Base-by-base conservation (phyloP, 2,329 filamentous ascomycete genomes). In the Colletotrichum cordylinicola region DNA sequence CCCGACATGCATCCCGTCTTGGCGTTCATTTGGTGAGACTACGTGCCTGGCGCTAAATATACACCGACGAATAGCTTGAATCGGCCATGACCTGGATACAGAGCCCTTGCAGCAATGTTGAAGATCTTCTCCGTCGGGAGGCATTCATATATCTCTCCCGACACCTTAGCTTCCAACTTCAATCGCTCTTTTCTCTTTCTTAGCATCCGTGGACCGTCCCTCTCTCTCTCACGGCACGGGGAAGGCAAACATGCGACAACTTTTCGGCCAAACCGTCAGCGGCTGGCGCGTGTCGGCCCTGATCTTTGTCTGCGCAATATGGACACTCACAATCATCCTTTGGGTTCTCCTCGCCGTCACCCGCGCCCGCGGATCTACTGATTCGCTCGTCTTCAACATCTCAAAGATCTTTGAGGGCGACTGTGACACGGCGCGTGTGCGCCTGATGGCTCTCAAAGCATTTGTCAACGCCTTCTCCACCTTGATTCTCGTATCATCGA, bases 391-490 rank as follows among this genome's bases (percentile, higher is more conserved):
- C 5, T 43, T 43, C 39, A 43, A 43, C 39, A n/a, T 43, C 0
- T 43, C 39, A 0, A 43, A 43, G 39, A 7, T 43, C 18, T 43
- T 43, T 12, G 39, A 43, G 39, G 39, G 18, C 65, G 48, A 67
- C 48, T 67, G 65, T 31, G 65, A 15, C 18, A 27, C 27, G 43
- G 29, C 65, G 1, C 31, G n/a, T n/a, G 29, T 21, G 8, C 65
- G 31, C 8, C 0, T 67, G 0, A 35, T 27, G 43, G 8, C 24
- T 18, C 65, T 67, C 29, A 29, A 33, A 24, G 18, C 90, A 29
- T 72, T 85, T 4, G 87, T 91, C 78, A 91, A 91, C 80, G 72
- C 84, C 1, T 27, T 71, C 9, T 70, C 67, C 2, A 67, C 62
- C n/a, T 2, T 67, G 0, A 43, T 75, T 2, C 55, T 75, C 29